Conservation (phyloP, 306 rosid genomes). For the Parietaria judaica region DNA sequence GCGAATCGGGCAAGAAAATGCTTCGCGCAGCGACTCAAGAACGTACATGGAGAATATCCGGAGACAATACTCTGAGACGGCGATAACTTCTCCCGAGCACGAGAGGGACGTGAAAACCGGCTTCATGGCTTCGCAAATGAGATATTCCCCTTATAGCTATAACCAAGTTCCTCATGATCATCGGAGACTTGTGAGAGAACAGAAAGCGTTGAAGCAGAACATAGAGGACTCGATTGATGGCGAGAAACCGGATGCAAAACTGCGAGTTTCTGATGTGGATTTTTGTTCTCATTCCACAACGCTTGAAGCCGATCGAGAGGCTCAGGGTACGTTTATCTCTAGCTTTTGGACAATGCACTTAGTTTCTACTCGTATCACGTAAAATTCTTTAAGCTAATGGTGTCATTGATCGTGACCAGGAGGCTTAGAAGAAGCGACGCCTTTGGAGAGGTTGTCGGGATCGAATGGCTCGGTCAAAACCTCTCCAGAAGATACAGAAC, state of each 20-base stretch:
- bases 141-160: slow-evolving; percentile 21
- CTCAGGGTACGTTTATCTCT: slow-evolving; percentile 30
- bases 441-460: background rate
- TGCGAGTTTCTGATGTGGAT: slow-evolving; percentile 3
- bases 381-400: slow-evolving; percentile 6
- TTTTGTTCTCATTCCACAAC: slow-evolving; percentile 12
- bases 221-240: slow-evolving; percentile 19
- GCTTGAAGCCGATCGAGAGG: slow-evolving; percentile 21
- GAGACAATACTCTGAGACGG: slow-evolving; percentile 21
- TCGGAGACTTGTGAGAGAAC: slow-evolving; percentile 33
- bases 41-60: slow-evolving; percentile 15
- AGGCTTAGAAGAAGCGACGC: slow-evolving; percentile 1
- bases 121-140: slow-evolving; percentile 13
- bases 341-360: background rate
- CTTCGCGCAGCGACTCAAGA: slow-evolving; percentile 32
- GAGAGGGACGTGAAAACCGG: slow-evolving; percentile 17
- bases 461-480: background rate
- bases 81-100: slow-evolving; percentile 25
- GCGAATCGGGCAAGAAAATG: slow-evolving; percentile 27
- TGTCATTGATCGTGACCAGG: slow-evolving; percentile 1
- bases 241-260: slow-evolving; percentile 16
- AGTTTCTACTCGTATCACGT: background rate
- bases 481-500: slow-evolving; percentile 8
- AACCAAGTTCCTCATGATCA: slow-evolving; percentile 21
- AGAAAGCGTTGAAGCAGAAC: slow-evolving; percentile 17